Conservation (phyloP, 768 basidiomycete genomes). For the Tylopilus felleus region DNA sequence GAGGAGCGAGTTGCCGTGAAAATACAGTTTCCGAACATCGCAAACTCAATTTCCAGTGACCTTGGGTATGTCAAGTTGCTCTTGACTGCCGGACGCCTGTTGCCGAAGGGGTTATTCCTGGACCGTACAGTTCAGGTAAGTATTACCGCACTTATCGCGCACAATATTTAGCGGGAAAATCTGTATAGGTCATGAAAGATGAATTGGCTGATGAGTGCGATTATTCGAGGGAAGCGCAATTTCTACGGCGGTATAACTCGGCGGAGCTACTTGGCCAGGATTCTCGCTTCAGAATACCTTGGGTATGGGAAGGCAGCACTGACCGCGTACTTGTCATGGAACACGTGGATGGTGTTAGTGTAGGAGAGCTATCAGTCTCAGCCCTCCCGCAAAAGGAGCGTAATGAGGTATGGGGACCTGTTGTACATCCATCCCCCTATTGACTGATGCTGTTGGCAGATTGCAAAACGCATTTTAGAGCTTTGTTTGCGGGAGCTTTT, state of each 20-base stretch:
- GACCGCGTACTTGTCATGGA: constrained; percentile 88
- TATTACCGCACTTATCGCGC: neutral
- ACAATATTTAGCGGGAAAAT: neutral
- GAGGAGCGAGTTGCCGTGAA: constrained; percentile 73
- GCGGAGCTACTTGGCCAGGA: constrained; percentile 51
- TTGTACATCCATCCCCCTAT: neutral
- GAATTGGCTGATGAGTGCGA: constrained; percentile 93
- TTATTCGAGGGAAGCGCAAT: constrained; percentile 79
- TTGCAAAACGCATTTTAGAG: constrained; percentile 76
- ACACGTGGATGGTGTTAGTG: constrained; percentile 71
- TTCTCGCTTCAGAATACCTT: constrained; percentile 75
- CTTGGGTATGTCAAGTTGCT: constrained; percentile 81
- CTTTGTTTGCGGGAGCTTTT: constrained; percentile 91
- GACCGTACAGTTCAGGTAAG: constrained; percentile 77
- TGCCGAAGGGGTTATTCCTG: constrained; percentile 88
- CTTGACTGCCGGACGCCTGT: constrained; percentile 71
- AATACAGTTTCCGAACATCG: constrained; percentile 93
- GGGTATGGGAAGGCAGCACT: constrained; percentile 81
- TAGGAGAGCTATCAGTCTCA: constrained; percentile 60
- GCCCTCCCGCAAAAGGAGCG: constrained; percentile 61
- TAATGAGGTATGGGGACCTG: constrained; percentile 56
- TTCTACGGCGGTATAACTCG: constrained; percentile 58
- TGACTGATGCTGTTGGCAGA: constrained; percentile 44
- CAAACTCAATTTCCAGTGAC: constrained; percentile 82
- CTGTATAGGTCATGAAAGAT: constrained; percentile 72